Evolutionary conservation across 768 basidiomycete species (phyloP), one percentile per base, ranked within the genome.

Genomic region (Suillus sp.): DNA sequence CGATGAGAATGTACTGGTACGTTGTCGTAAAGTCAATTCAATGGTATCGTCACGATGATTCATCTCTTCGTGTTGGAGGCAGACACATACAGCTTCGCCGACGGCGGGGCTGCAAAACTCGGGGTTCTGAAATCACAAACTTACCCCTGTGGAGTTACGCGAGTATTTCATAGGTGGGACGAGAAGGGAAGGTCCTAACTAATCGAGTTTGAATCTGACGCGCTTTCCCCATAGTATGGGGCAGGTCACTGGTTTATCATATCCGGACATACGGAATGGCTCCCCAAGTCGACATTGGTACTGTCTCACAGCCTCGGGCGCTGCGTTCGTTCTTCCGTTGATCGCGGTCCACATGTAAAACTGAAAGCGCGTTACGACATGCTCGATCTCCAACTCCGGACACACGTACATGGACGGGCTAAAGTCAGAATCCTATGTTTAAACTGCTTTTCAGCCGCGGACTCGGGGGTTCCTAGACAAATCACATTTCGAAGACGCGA

Each of bases 401-500:
- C 57, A 98, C 92, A 71, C 99, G 97, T 2, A 92, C 90, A 75
- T 99, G 97, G 37, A 92, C 92, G 62, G 22, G 32, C 48, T 58
- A 50, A 58, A 10, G 43, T 64, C 27, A 64, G 27, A 14, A 8
- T 34, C 6, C 32, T 34, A 34, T 34, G 32, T 34, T 34, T 7
- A 51, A 20, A 42, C 42, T 42, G 0, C 6, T 20, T 42, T 42
- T 20, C 18, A 42, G 18, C 42, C 20, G 20, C 18, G 42, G 42
- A 42, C 42, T 18, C 38, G 6, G 38, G 38, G 13, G n/a, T 37
- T 37, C 16, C 38, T 40, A 6, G 2, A 40, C 16, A 40, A 40
- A 40, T 40, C 16, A 40, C 38, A 40, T 40, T 14, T 6, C 16
- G 38, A 16, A 16, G 38, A 40, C 38, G 38, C 38, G 16, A 37